Base-by-base conservation (phyloP, 2,329 filamentous ascomycete species). In the Talaromyces sp. region DNA sequence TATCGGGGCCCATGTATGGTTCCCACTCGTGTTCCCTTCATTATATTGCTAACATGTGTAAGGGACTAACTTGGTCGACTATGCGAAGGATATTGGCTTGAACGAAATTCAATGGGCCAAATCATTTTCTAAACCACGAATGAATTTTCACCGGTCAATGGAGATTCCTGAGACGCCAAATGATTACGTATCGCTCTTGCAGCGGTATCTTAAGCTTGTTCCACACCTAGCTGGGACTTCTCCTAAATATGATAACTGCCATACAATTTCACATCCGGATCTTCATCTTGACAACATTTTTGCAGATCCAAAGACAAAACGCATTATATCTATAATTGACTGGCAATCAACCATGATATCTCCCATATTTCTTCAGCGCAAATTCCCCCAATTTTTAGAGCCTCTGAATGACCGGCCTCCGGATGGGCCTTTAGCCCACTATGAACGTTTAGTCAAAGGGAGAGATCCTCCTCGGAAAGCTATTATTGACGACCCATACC, bases 231-330 rank as follows among this genome's bases (percentile, higher is more conserved):
- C 50, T 10, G 21, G 49, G 21, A 6, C 21, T 46, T 19, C 8
- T 11, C 19, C 7, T n/a, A n/a, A n/a, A n/a, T n/a, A n/a, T 26
- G 49, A 60, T 26, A 35, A 32, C 51, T 31, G 52, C 49, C 52
- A 67, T 61, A 64, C 59, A 58, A 52, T 59, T 19, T 64, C 61
- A 57, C 64, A 67, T 64, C 64, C 63, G 13, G 67, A 69, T 60
- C 63, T 69, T 56, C 66, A 67, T 62, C 64, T 66, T 50, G 62
- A 66, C 41, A 67, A 67, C 43, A 55, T 68, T 58, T 68, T 67
- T 38, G 62, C 64, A 35, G 61, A 67, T 57, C 64, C 64, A n/a
- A 55, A 64, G 14, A 63, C 65, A 35, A 63, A 64, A 14, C 57
- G 31, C 4, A 58, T 64, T 24, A 41, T 38, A 29, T 59, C 50